Evolutionary conservation across 1,284 basidiomycete species (phyloP), one percentile per base, ranked within the genome.

Genomic region (Heterobasidion irregulare): DNA sequence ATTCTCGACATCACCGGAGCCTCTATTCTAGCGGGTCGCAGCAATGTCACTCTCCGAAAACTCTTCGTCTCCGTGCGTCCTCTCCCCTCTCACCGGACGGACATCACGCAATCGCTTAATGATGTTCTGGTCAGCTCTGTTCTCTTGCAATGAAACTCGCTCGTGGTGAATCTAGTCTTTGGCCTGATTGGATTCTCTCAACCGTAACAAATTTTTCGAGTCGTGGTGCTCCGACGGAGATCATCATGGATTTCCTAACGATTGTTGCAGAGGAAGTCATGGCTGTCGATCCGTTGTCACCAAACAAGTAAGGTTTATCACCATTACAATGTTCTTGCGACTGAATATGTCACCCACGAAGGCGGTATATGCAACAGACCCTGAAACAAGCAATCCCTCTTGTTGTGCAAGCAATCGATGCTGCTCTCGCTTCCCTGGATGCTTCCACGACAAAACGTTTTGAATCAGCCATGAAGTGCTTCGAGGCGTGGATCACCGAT

Each of bases 231-330:
- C 67, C 78, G 4, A 69, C 75, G 0, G 83, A 84, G 57, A 68
- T 78, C 53, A 67, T 89, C 33, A 76, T 92, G 47, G 89, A 93
- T 61, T 92, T 92, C 70, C 73, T 92, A 33, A 77, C 82, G n/a
- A 94, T 94, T 55, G 85, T 82, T 0, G 88, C 89, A 0, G 90
- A 94, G 64, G 92, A 95, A 65, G 76, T 91, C 12, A 75, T 77
- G 13, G 78, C 79, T 36, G 86, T 89, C 6, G 89, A 91, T 67
- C 69, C 95, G 53, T 68, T 91, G 48, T 83, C 84, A n/a, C 64
- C 81, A 34, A 83, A 79, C 72, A 86, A 84, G 92, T 94, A 64
- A 70, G 83, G 70, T 41, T 32, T 8, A 18, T 18, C n/a, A 56
- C 8, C n/a, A 8, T 32, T 26, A 6, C 26, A 26, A 26, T 26